Conservation (phyloP, 1,139 yeast species). For the Meyerozyma smithsonii region DNA sequence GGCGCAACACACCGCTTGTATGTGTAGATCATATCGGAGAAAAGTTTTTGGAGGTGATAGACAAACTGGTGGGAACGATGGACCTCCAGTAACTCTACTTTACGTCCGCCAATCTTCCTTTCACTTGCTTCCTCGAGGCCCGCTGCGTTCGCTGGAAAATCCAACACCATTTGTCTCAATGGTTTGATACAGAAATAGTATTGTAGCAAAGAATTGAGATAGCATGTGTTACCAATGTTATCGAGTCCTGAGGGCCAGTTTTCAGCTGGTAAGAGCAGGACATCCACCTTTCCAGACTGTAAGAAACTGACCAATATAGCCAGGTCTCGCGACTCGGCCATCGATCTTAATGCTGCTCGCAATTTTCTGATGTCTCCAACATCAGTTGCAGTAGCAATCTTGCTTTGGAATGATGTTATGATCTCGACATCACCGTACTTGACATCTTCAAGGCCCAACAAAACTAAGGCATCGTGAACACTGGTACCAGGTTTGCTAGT, state of each 20-base stretch:
- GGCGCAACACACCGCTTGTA: slow-evolving; percentile 70
- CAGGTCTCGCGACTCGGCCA: slow-evolving; percentile 48
- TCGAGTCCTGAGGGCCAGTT: slow-evolving; percentile 88
- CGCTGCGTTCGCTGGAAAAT: slow-evolving; percentile 39
- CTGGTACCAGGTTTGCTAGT: slow-evolving; percentile 11
- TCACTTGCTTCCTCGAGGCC: slow-evolving; percentile 13
- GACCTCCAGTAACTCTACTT: slow-evolving; percentile 67
- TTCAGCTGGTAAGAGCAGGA: slow-evolving; percentile 54
- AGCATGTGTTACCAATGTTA: slow-evolving; percentile 94
- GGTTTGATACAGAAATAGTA: slow-evolving; percentile 86
- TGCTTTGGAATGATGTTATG: slow-evolving; percentile 49
- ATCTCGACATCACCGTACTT: slow-evolving; percentile 46
- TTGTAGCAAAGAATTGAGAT: slow-evolving; percentile 82
- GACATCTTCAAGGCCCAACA: neutral
- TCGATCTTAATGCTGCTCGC: slow-evolving; percentile 45
- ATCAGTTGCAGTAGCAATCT: slow-evolving; percentile 16
- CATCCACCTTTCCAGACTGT: slow-evolving; percentile 56
- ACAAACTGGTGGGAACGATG: slow-evolving; percentile 79
- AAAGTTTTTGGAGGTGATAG: slow-evolving; percentile 63
- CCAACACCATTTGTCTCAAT: slow-evolving; percentile 59
- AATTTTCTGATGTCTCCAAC: slow-evolving; percentile 39
- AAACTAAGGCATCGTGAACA: neutral
- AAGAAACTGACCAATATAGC: slow-evolving; percentile 50
- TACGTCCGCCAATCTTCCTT: slow-evolving; percentile 83
- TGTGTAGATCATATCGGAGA: slow-evolving; percentile 64